Percentiles rank a stretch among this genome's conserved stretches.
Evolutionary conservation across 2,329 filamentous ascomycete genomes (phyloP).

Genomic region (Aspergillus quadricinctus): DNA sequence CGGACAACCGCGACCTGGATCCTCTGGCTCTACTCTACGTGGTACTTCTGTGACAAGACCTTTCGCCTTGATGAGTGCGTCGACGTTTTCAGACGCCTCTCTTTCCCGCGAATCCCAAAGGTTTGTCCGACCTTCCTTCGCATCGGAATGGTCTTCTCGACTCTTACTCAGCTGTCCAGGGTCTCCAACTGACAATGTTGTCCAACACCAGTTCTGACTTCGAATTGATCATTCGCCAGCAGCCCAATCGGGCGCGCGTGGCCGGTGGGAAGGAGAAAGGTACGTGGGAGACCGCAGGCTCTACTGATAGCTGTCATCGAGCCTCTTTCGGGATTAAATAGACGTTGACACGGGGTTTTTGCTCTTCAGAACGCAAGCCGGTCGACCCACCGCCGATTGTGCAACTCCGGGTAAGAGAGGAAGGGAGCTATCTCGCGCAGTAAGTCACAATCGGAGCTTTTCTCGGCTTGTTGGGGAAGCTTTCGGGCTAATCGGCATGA

Average conservation of each 20-base stretch:
- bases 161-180: constrained; percentile 28
- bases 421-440: constrained; percentile 52
- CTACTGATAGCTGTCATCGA: background rate
- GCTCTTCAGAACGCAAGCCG: constrained; percentile 66
- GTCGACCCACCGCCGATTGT: constrained; percentile 81
- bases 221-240: constrained; percentile 59
- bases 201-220: constrained; percentile 50
- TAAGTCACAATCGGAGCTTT: constrained; percentile 39
- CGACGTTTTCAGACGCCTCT: constrained; percentile 39
- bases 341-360: constrained; percentile 10
- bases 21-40: constrained; percentile 19
- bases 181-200: constrained; percentile 37
- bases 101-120: constrained; percentile 40
- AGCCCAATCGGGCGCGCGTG: constrained; percentile 63
- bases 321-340: background rate
- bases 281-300: constrained; percentile 31
- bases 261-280: constrained; percentile 72
- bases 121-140: constrained; percentile 25
- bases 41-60: constrained; percentile 16
- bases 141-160: constrained; percentile 17
- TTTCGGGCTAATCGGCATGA: constrained; percentile 13
- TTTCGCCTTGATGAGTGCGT: constrained; percentile 41
- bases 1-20: constrained; percentile 20
- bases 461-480: background rate
- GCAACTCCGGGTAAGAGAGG: constrained; percentile 57